phyloP scores from a whole-genome alignment of 306 rosid species.

The Astragalus membranaceus region DNA sequence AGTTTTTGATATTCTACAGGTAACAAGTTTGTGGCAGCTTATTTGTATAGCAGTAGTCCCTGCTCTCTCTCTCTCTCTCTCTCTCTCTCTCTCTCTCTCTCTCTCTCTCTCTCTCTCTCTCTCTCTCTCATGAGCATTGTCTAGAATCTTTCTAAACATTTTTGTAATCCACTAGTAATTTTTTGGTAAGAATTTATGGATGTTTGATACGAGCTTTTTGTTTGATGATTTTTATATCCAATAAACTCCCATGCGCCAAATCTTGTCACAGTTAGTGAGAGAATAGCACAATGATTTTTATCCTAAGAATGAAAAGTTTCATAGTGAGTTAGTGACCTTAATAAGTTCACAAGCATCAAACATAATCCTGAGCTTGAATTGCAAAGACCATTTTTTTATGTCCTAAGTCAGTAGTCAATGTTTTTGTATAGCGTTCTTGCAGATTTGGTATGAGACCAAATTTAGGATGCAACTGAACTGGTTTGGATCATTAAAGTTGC shows the following conservation, averaged over 20 bases:
- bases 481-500: not conserved
- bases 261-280: not conserved
- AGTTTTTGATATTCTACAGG: conserved; percentile 88
- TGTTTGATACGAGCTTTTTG: not conserved
- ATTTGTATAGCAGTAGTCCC: not conserved
- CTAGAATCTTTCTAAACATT: not conserved
- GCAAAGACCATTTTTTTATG: not conserved
- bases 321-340: not conserved
- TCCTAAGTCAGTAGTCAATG: not conserved
- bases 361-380: conserved; percentile 8
- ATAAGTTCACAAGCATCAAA: not conserved
- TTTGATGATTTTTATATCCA: not conserved
- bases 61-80: not conserved
- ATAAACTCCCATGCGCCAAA: not conserved
- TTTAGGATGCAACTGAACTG: not conserved
- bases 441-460: not conserved
- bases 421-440: not conserved
- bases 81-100: not conserved
- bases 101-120: not conserved
- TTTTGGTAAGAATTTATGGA: not conserved
- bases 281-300: not conserved
- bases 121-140: not conserved
- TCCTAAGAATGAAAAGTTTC: not conserved
- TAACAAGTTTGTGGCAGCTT: conserved; percentile 14
- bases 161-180: not conserved